Evolutionary conservation across 208 protist species (phyloP).

Genomic region (Leishmania tarentolae): DNA sequence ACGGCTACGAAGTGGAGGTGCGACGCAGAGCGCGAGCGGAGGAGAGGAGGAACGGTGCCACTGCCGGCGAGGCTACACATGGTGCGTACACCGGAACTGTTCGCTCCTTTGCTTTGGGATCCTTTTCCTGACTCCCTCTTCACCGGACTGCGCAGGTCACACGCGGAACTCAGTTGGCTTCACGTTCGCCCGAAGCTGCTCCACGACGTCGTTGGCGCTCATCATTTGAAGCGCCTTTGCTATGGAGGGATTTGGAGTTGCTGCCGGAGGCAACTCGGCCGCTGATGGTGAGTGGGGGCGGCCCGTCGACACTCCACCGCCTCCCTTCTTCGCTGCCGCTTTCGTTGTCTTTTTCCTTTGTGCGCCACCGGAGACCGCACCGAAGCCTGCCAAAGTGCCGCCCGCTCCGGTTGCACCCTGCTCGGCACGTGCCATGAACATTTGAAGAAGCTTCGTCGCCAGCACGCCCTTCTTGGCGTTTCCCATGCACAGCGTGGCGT

Average conservation of each 20-base stretch:
- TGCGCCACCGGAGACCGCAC: not conserved
- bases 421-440: constrained; percentile 30
- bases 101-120: not conserved
- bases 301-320: not conserved
- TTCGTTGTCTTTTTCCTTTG: not conserved
- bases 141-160: not conserved
- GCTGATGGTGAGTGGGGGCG: not conserved
- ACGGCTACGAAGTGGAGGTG: constrained; percentile 64
- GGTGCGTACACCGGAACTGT: not conserved
- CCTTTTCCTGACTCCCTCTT: not conserved
- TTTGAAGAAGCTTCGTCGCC: constrained; percentile 26
- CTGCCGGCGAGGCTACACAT: too few species aligned
- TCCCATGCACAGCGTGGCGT: constrained; percentile 36
- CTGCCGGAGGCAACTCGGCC: not conserved
- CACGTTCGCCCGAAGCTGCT: constrained; percentile 71
- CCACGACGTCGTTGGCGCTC: constrained; percentile 45
- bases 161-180: constrained; percentile 31
- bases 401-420: not conserved
- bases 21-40: constrained; percentile 60
- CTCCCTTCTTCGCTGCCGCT: constrained; percentile 15
- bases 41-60: constrained; percentile 52
- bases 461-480: constrained; percentile 58
- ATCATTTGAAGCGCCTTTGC: constrained; percentile 36
- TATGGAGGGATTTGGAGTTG: constrained; percentile 17
- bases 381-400: constrained; percentile 6